Evolutionary conservation across 106 monocot genomes (phyloP).

Genomic region (Phalaenopsis aphrodite): DNA sequence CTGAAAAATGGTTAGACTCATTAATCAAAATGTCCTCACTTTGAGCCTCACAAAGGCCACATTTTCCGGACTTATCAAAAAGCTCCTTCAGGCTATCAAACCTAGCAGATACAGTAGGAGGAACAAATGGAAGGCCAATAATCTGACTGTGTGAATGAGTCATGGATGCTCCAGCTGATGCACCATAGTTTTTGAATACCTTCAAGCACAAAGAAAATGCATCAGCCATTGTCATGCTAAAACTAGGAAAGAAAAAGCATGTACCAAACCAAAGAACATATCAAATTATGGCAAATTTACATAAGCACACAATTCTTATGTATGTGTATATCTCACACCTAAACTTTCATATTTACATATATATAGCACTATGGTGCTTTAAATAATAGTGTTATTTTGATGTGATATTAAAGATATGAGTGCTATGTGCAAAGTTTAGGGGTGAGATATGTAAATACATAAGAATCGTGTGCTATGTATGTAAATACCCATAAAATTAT

Average conservation of each 20-base stretch:
- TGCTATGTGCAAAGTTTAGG: no score
- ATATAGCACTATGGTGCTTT: no score
- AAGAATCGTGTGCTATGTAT: no score
- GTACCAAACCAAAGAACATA: not conserved
- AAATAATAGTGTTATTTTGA: no score
- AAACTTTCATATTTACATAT: no score
- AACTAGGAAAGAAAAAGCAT: not conserved
- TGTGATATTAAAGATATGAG: no score
- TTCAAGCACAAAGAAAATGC: conserved; percentile 11
- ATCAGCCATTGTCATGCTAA: not conserved
- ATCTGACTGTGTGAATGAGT: conserved; percentile 97
- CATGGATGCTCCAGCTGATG: conserved; percentile 94
- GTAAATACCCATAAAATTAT: no score
- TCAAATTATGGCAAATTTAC: not conserved
- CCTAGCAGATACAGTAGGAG: conserved; percentile 52
- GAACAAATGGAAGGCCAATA: conserved; percentile 76
- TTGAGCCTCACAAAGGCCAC: conserved; percentile 66
- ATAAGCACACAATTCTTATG: not conserved
- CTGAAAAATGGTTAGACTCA: conserved; percentile 54
- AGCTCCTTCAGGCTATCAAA: conserved; percentile 57
- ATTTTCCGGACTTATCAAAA: conserved; percentile 55
- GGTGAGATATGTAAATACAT: no score
- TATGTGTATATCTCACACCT: no score
- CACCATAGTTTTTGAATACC: conserved; percentile 97
- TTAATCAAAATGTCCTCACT: conserved; percentile 47